Conservation (phyloP, 495 filamentous ascomycete genomes). For the Penicillium simplicissimum region DNA sequence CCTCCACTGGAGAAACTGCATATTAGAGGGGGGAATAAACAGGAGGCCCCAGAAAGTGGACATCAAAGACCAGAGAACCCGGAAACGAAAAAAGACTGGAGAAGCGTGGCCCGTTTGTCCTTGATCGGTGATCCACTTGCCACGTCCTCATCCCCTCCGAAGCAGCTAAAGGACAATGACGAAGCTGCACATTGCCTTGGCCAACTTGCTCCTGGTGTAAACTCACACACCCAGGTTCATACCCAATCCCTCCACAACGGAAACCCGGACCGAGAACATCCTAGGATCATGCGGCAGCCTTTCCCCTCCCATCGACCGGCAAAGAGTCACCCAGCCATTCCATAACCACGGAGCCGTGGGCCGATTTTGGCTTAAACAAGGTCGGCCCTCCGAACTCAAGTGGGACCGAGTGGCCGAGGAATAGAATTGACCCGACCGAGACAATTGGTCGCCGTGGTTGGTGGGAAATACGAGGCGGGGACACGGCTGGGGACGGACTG, state of each 20-base stretch:
- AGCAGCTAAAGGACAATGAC: too few species aligned
- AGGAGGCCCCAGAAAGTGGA: not conserved
- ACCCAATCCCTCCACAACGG: not conserved
- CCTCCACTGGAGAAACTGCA: not conserved
- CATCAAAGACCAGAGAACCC: not conserved
- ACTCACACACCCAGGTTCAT: too few species aligned
- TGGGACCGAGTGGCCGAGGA: not conserved
- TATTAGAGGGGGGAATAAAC: not conserved
- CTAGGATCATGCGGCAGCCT: too few species aligned
- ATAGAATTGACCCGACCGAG: not conserved
- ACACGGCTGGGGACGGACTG: not conserved
- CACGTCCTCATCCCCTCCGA: too few species aligned
- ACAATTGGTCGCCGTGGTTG: not conserved
- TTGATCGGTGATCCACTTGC: not conserved
- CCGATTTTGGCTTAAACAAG: not conserved
- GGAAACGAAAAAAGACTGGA: not conserved
- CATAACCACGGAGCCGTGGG: not conserved
- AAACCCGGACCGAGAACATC: not conserved
- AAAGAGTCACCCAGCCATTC: not conserved
- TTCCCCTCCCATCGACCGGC: not conserved
- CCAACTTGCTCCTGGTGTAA: too few species aligned
- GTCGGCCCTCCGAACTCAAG: not conserved
- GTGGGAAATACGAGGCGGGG: not conserved
- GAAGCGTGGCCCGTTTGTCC: not conserved
- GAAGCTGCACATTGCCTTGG: too few species aligned